Evolutionary conservation across 176 grass and related monocot genomes (phyloP), one percentile per base, ranked within the genome.

Genomic region (Chrysopogon serrulatus): DNA sequence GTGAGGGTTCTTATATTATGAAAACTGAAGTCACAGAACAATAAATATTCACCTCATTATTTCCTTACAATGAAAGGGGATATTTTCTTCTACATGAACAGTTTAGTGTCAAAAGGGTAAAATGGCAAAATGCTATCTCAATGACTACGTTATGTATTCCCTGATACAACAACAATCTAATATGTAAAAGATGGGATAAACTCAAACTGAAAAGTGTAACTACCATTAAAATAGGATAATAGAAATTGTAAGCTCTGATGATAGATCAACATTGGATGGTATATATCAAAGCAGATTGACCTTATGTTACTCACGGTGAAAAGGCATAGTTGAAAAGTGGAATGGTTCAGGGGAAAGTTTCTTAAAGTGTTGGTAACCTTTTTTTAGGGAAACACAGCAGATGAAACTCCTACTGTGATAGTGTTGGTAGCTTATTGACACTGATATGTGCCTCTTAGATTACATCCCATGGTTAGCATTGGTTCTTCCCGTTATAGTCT

Each of bases 61-160:
- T 62, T 59, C 3, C 36, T n/a, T 28, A 63, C 28, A 73, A 40
- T 51, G 30, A 31, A 71, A 79, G 41, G 23, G 14, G 6, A 7
- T 0, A 1, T 5, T 72, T 48, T 47, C 5, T 33, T 73, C 16
- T 37, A 64, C 12, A 17, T 54, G 44, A 51, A 37, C 41, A 80
- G 2, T 71, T 23, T 61, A 23, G 70, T 65, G 54, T 66, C 43
- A 74, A 51, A 44, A 86, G 28, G 17, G 39, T 73, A 72, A 86
- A 47, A 51, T 34, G 17, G 39, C 65, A 72, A 86, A 47, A 51
- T 34, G 4, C 11, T 12, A 33, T 40, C 37, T 59, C 39, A 71
- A 24, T 40, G 37, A 64, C 32, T 65, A 41, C 32, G 8, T 12
- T 73, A 65, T 65, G 39, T 62, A 79, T 72, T 39, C 32, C 10